Conservation (phyloP, 2,329 filamentous ascomycete species). For the Verticillium albo-atrum region DNA sequence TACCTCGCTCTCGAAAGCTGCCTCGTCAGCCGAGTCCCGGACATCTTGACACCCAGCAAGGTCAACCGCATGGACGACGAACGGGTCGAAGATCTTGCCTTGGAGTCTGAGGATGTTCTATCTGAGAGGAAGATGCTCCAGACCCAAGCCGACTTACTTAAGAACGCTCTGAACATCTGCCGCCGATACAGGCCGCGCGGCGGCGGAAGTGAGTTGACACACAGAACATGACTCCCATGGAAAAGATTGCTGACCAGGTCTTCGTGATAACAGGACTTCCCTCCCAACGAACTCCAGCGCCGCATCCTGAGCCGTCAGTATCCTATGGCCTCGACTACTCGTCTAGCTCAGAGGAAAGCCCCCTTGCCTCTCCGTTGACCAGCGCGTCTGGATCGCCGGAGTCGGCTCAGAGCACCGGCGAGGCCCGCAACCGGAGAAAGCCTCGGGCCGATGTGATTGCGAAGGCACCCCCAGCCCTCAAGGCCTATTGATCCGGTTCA, state of each 20-base stretch:
- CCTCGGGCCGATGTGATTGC: not conserved
- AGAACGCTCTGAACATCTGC: not conserved
- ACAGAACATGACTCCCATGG: not conserved
- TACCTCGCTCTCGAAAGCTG: slow-evolving; percentile 23
- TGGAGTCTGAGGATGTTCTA: not conserved
- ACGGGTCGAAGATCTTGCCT: slow-evolving; percentile 9
- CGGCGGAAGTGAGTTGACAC: not conserved
- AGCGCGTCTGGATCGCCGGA: not conserved
- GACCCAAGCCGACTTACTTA: not conserved
- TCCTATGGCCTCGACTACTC: not conserved
- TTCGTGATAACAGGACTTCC: not conserved
- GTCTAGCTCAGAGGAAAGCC: not conserved
- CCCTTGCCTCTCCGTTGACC: not conserved
- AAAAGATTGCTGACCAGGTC: not conserved
- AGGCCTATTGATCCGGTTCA: not conserved
- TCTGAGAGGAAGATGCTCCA: not conserved
- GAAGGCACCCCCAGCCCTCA: not conserved
- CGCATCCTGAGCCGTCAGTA: not conserved
- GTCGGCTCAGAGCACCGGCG: not conserved
- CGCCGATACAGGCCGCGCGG: not conserved
- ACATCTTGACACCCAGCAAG: slow-evolving; percentile 13
- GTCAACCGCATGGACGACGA: slow-evolving; percentile 7
- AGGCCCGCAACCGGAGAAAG: not conserved
- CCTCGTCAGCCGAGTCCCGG: slow-evolving; percentile 21
- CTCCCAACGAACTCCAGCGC: not conserved